Evolutionary conservation across 2,329 filamentous ascomycete species (phyloP), one percentile per base, ranked within the genome.

Genomic region (Dactylonectria estremocensis): DNA sequence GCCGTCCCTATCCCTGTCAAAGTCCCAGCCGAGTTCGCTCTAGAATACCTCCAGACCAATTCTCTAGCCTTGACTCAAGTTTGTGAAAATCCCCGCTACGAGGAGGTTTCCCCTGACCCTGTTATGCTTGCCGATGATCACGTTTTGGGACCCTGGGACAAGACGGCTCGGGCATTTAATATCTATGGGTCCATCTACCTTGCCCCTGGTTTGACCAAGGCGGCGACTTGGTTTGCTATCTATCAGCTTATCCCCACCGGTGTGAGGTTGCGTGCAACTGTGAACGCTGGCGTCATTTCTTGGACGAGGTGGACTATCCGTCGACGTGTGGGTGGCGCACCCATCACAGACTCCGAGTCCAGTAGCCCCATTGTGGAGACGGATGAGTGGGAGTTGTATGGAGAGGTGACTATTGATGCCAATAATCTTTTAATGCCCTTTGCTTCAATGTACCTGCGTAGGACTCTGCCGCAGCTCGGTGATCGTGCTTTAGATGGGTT

Each of bases 291-390:
- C 13, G 57, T 60, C 5, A 14, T 24, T 3, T 60, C 57, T 1
- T 37, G 57, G 20, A 50, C 57, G 18, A 50, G 14, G n/a, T 60
- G 57, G 57, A 50, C 45, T 31, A n/a, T 60, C 20, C 57, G 46
- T 24, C 46, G 31, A 40, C 57, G 46, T 22, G 31, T 50, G 11
- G 57, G 14, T 37, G 35, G 35, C 14, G 7, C 24, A 1, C 24
- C 24, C 24, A 28, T 28, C 4, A 37, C 35, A 37, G 35, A 37
- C 35, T 37, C 35, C 14, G 35, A 37, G 35, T 37, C 35, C 5
- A 37, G 35, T 37, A 37, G 35, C 10, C 35, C 35, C 5, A 14
- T 14, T 11, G 11, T 37, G 8, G 14, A 37, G 10, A 37, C 13
- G 11, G 35, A 37, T 4, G 35, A 37, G 35, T 37, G 35, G 35